phyloP scores from a whole-genome alignment of 768 basidiomycete genomes.

The Lactarius indigo region DNA sequence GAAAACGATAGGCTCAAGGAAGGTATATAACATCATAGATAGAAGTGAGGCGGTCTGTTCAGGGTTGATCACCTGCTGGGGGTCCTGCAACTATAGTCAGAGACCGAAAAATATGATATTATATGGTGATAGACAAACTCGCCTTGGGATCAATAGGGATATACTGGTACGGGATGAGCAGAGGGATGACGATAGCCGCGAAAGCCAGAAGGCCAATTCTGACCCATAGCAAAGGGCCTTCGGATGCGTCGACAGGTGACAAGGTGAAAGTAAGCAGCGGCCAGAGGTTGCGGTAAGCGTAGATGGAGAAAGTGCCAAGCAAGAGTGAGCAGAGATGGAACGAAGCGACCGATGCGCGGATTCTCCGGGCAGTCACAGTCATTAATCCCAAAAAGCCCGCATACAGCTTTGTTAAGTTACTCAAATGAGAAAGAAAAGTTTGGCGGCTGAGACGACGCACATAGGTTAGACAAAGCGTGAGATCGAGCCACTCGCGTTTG shows the following conservation, averaged over 20 bases:
- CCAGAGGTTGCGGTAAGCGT: constrained; percentile 53
- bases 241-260: constrained; percentile 44
- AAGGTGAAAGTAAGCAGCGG: constrained; percentile 54
- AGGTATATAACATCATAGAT: constrained; percentile 43
- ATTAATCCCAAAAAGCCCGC: constrained; percentile 27
- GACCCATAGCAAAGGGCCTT: constrained; percentile 51
- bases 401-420: constrained; percentile 20
- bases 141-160: constrained; percentile 55
- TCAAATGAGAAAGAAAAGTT: not conserved
- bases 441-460: constrained; percentile 26
- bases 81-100: constrained; percentile 25
- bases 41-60: constrained; percentile 34
- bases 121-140: not conserved
- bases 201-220: constrained; percentile 46
- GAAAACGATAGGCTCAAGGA: constrained; percentile 50
- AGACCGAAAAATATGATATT: not conserved
- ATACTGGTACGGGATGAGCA: constrained; percentile 54
- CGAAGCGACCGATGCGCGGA: constrained; percentile 27
- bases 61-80: constrained; percentile 27
- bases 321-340: constrained; percentile 49
- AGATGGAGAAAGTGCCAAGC: constrained; percentile 45
- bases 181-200: constrained; percentile 47
- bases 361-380: constrained; percentile 17
- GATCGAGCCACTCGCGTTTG: constrained; percentile 20
- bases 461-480: constrained; percentile 32